Conservation (phyloP, 495 filamentous ascomycete genomes). For the Venustampulla echinocandica region DNA sequence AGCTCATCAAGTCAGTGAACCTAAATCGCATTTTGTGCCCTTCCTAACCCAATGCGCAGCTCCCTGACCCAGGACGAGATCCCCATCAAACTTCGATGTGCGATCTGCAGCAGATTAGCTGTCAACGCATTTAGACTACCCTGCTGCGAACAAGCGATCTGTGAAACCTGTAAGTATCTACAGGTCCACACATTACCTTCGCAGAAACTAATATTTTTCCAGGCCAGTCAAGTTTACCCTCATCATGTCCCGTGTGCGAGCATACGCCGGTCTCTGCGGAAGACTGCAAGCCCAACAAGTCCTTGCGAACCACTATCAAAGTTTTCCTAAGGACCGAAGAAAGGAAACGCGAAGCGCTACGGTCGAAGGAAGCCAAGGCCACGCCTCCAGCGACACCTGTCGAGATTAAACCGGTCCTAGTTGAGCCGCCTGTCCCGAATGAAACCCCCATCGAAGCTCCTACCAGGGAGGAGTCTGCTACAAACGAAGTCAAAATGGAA, state of each 20-base stretch:
- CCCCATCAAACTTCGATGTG: slow-evolving; percentile 89
- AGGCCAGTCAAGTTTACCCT: slow-evolving; percentile 71
- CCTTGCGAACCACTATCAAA: slow-evolving; percentile 76
- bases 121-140: slow-evolving; percentile 83
- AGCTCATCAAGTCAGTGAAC: slow-evolving; percentile 33
- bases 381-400: slow-evolving; percentile 37
- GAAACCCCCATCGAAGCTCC: slow-evolving; percentile 7
- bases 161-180: slow-evolving; percentile 66
- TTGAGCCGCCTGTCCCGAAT: slow-evolving; percentile 20
- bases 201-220: slow-evolving; percentile 2
- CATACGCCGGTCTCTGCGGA: slow-evolving; percentile 78
- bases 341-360: slow-evolving; percentile 58
- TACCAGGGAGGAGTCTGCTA: slow-evolving; percentile 4
- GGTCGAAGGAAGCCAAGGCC: slow-evolving; percentile 26
- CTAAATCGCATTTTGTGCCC: not conserved
- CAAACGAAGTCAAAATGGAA: slow-evolving; percentile 13
- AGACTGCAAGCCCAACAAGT: slow-evolving; percentile 82
- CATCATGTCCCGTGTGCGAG: slow-evolving; percentile 85
- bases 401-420: slow-evolving; percentile 18
- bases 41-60: slow-evolving; percentile 37
- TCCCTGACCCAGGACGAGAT: slow-evolving; percentile 76
- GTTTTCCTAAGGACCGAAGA: slow-evolving; percentile 81
- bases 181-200: not conserved
- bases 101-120: slow-evolving; percentile 84
- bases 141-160: slow-evolving; percentile 93